Conservation (phyloP, 2,329 filamentous ascomycete genomes). For the Canariomyces notabilis region DNA sequence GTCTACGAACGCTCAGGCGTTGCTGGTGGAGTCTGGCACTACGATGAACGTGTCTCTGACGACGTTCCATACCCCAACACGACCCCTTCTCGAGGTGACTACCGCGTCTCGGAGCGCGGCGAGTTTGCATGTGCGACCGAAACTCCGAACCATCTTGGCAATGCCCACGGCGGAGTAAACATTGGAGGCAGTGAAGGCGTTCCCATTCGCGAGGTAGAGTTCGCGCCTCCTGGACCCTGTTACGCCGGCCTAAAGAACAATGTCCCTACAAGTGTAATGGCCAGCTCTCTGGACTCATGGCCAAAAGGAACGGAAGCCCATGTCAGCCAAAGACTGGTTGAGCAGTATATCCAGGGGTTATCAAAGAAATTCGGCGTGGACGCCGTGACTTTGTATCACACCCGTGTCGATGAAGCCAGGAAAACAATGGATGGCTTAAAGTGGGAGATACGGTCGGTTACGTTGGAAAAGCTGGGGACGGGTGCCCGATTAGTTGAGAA, state of each 20-base stretch:
- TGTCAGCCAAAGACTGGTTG: constrained; percentile 51
- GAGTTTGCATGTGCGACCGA: constrained; percentile 19
- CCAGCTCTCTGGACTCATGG: constrained; percentile 45
- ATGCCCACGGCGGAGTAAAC: background rate
- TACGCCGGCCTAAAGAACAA: constrained; percentile 63
- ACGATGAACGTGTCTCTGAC: constrained; percentile 28
- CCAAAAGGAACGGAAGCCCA: constrained; percentile 55
- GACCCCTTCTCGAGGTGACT: constrained; percentile 28
- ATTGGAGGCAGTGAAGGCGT: background rate
- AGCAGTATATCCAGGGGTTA: constrained; percentile 58
- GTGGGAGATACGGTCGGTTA: constrained; percentile 50
- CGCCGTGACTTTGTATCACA: constrained; percentile 48
- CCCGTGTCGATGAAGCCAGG: constrained; percentile 48
- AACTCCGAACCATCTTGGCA: constrained; percentile 12
- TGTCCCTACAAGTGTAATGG: constrained; percentile 57
- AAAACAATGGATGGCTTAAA: constrained; percentile 38
- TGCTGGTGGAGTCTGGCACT: constrained; percentile 38
- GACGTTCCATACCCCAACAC: constrained; percentile 32
- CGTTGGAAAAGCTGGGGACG: constrained; percentile 30
- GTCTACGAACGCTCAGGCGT: constrained; percentile 35
- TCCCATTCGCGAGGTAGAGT: constrained; percentile 34
- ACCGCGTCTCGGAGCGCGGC: constrained; percentile 20
- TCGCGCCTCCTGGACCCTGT: constrained; percentile 43
- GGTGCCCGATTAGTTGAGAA: constrained; percentile 28
- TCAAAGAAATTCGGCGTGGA: constrained; percentile 46